phyloP scores from a whole-genome alignment of 2,329 filamentous ascomycete species.

The Pyrenophora tritici-repentis region DNA sequence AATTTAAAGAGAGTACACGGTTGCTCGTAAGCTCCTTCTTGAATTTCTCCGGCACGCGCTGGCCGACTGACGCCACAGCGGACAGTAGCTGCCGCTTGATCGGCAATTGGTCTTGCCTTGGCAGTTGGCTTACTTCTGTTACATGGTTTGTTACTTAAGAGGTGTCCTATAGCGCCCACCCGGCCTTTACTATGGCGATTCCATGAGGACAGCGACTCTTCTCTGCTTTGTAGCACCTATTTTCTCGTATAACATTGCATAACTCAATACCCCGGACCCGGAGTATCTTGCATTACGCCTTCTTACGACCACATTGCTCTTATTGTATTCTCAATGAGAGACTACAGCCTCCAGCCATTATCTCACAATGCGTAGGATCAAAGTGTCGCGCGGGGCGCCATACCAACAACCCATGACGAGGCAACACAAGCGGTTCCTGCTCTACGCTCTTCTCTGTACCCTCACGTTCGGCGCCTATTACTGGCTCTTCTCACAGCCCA shows the following conservation, averaged over 20 bases:
- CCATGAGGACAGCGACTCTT: conserved; percentile 1
- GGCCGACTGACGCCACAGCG: conserved; percentile 4
- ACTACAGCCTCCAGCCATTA: not conserved
- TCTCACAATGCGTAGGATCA: conserved; percentile 38
- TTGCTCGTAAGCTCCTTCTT: conserved; percentile 11
- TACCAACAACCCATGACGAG: conserved; percentile 37
- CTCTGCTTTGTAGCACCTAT: not conserved
- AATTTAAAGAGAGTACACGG: conserved; percentile 8
- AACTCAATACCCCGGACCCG: not conserved
- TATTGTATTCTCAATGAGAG: conserved; percentile 10
- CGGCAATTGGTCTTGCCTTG: conserved; percentile 19
- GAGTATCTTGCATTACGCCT: not conserved
- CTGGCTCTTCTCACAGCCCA: conserved; percentile 32
- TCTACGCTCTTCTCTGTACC: conserved; percentile 31
- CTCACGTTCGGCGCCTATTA: conserved; percentile 36
- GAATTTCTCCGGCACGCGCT: conserved; percentile 6
- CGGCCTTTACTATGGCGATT: conserved; percentile 10
- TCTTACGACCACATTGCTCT: not conserved
- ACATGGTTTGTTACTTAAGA: conserved; percentile 11
- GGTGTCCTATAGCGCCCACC: conserved; percentile 19
- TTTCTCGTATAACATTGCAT: conserved; percentile 1
- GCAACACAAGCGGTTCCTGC: conserved; percentile 35
- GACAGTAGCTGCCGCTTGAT: conserved; percentile 9
- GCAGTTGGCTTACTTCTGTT: conserved; percentile 11
- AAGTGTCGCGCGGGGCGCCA: conserved; percentile 25